Percentiles rank a stretch among this genome's conserved stretches.
Conservation (phyloP, 2,329 filamentous ascomycete genomes). For the Paradendryphiella salina region DNA sequence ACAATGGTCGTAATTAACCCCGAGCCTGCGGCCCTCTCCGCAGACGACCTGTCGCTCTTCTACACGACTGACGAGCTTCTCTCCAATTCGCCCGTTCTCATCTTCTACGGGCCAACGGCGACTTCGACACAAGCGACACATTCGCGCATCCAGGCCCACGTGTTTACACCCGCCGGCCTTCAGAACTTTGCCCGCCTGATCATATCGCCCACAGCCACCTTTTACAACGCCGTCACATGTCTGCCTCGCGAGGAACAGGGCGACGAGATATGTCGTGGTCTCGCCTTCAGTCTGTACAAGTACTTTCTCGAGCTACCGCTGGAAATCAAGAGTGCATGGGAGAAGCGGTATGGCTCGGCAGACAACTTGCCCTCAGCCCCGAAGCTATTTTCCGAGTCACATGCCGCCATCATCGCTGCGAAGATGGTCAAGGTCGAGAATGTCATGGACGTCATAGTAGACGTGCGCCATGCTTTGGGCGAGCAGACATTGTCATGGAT, state of each 20-base stretch:
- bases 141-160: slow-evolving; percentile 91
- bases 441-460: slow-evolving; percentile 69
- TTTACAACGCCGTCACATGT: slow-evolving; percentile 87
- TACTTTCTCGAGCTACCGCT: slow-evolving; percentile 89
- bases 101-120: slow-evolving; percentile 91
- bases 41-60: slow-evolving; percentile 84
- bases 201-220: slow-evolving; percentile 86
- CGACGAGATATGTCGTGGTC: slow-evolving; percentile 85
- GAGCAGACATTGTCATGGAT: slow-evolving; percentile 82
- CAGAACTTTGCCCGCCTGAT: slow-evolving; percentile 89
- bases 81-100: slow-evolving; percentile 76
- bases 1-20: slow-evolving; percentile 83
- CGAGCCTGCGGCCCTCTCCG: slow-evolving; percentile 73
- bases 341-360: slow-evolving; percentile 55
- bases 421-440: slow-evolving; percentile 83
- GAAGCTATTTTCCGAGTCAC: slow-evolving; percentile 81
- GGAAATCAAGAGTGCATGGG: slow-evolving; percentile 72
- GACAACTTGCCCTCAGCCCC: slow-evolving; percentile 65
- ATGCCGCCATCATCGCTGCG: slow-evolving; percentile 87
- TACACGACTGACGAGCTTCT: slow-evolving; percentile 84
- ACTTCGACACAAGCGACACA: slow-evolving; percentile 86
- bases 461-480: slow-evolving; percentile 74
- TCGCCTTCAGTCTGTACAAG: slow-evolving; percentile 90
- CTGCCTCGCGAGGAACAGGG: slow-evolving; percentile 93
- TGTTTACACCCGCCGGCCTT: slow-evolving; percentile 86